Conservation (phyloP, 305 asterid genomes). For the Fraxinus baroniana region DNA sequence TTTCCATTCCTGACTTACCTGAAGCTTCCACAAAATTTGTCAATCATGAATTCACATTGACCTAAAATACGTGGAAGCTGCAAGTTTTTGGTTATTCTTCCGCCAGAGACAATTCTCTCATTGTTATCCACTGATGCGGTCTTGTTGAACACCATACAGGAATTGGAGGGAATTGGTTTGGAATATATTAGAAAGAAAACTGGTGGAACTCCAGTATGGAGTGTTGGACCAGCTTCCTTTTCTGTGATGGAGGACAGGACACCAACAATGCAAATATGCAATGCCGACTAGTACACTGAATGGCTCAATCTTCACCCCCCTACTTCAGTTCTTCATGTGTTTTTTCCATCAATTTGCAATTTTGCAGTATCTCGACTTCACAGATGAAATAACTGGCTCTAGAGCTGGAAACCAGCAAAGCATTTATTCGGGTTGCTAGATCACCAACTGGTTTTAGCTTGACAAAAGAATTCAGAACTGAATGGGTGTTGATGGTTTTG, state of each 20-base stretch:
- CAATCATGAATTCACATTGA: background rate
- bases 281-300: background rate
- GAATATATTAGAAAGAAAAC: background rate
- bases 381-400: background rate
- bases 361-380: background rate
- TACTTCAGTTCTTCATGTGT: background rate
- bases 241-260: background rate
- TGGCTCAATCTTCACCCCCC: background rate
- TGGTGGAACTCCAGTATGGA: background rate
- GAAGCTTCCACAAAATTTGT: background rate
- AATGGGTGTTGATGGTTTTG: background rate
- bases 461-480: slow-evolving; percentile 2
- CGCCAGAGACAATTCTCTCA: slow-evolving; percentile 4
- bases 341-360: background rate
- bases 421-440: background rate
- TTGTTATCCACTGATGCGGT: slow-evolving; percentile 3
- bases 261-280: background rate
- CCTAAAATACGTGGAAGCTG: slow-evolving; percentile 1
- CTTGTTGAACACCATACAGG: slow-evolving; percentile 2
- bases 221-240: background rate
- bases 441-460: background rate
- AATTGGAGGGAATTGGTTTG: background rate
- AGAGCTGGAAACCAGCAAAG: background rate
- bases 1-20: background rate
- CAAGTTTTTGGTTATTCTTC: background rate